A percentile compares a stretch with the other conserved stretches of the same genome.
These are phyloP conservation scores for Entophlyctis luteolus DNA, from an alignment of 192 early-diverging fungal genomes.

Conservation along the genomic window DNA sequence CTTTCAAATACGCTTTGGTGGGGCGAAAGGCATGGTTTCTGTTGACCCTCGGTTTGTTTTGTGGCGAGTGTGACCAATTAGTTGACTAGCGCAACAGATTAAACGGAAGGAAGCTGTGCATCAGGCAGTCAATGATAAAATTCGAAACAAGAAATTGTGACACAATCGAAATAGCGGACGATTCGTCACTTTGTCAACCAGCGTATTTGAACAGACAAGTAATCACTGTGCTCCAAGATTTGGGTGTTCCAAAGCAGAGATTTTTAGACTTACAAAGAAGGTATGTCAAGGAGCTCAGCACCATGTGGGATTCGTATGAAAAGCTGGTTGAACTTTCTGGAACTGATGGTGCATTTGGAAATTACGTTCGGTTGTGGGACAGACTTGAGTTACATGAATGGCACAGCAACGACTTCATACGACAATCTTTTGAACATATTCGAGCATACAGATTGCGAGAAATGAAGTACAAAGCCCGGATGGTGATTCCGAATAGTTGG, in stretches of 20 bases:
- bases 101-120: slow-evolving; percentile 33
- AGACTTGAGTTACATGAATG: background rate
- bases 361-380: slow-evolving; percentile 17
- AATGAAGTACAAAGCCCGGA: slow-evolving; percentile 34
- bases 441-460: slow-evolving; percentile 10
- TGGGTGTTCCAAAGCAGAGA: slow-evolving; percentile 55
- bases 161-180: slow-evolving; percentile 58
- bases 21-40: slow-evolving; percentile 46
- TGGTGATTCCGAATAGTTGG: slow-evolving; percentile 30
- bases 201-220: slow-evolving; percentile 64
- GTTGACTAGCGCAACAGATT: too few relatives aligned
- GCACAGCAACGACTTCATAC: slow-evolving; percentile 8
- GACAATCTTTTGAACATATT: slow-evolving; percentile 21
- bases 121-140: slow-evolving; percentile 58
- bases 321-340: slow-evolving; percentile 12
- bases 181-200: slow-evolving; percentile 37
- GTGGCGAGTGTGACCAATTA: background rate
- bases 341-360: slow-evolving; percentile 20
- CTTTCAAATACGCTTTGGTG: slow-evolving; percentile 68
- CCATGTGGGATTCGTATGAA: slow-evolving; percentile 1
- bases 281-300: slow-evolving; percentile 5
- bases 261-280: slow-evolving; percentile 48
- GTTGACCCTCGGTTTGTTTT: background rate
- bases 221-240: slow-evolving; percentile 53
- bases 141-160: slow-evolving; percentile 45